phyloP scores from a whole-genome alignment of 768 basidiomycete species.

The Podaxis sp. region DNA sequence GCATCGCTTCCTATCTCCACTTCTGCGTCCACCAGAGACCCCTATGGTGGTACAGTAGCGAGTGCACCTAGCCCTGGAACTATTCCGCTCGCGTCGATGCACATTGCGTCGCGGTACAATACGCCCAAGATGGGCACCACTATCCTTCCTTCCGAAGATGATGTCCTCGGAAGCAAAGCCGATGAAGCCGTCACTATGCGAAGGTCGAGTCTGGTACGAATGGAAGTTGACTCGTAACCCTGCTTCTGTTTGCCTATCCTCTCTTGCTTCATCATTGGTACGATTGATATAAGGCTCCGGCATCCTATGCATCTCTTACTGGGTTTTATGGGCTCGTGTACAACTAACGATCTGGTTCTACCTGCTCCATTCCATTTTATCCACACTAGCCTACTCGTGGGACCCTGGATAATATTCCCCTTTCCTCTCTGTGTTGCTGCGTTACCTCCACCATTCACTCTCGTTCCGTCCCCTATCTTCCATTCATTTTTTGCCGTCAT shows the following conservation, averaged over 20 bases:
- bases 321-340: not conserved
- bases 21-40: not conserved
- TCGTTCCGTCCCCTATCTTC: not conserved
- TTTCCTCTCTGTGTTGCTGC: not conserved
- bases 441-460: not conserved
- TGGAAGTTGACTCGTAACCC: slow-evolving; percentile 6
- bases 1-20: slow-evolving; percentile 17
- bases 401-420: not conserved
- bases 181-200: not conserved
- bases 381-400: not conserved
- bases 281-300: not conserved
- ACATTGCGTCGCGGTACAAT: slow-evolving; percentile 24
- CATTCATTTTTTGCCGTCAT: not conserved
- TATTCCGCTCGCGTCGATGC: slow-evolving; percentile 29
- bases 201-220: not conserved
- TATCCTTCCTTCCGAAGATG: slow-evolving; percentile 22
- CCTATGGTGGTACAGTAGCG: slow-evolving; percentile 11
- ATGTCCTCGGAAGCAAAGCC: not conserved
- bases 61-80: slow-evolving; percentile 24
- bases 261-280: not conserved
- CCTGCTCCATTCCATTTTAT: not conserved
- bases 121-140: slow-evolving; percentile 23
- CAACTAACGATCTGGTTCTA: not conserved
- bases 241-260: not conserved
- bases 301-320: not conserved